Evolutionary conservation across 805 yeast genomes (phyloP).

Genomic region (Zygotorulaspora danielsina): DNA sequence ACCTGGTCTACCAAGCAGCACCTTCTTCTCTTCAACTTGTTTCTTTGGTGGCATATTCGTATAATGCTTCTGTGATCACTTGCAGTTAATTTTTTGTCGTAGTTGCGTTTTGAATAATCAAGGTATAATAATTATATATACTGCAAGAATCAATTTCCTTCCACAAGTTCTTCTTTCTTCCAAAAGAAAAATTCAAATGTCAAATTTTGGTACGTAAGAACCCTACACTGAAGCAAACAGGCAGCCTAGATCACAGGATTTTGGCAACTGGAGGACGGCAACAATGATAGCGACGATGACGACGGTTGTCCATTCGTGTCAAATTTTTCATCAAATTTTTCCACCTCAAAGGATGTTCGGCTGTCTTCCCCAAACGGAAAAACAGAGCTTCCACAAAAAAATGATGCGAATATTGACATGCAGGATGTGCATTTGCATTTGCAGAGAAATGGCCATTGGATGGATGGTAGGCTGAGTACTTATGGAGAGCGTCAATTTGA

Average conservation of each 20-base stretch:
- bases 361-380: neutral
- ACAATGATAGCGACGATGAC: too few species aligned
- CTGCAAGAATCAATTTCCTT: neutral
- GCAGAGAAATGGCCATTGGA: neutral
- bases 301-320: neutral
- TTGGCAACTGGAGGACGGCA: too few species aligned
- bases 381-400: conserved; percentile 2
- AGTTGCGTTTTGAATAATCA: neutral
- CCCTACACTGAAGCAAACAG: neutral
- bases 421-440: too few species aligned
- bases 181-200: neutral
- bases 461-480: neutral
- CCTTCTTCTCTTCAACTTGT: conserved; percentile 52
- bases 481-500: neutral
- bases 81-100: neutral
- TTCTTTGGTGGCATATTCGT: conserved; percentile 39
- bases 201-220: neutral
- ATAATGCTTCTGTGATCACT: conserved; percentile 1
- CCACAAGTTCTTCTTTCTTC: too few species aligned
- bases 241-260: neutral
- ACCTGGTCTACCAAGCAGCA: conserved; percentile 81
- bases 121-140: neutral
- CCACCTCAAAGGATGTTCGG: conserved; percentile 1
- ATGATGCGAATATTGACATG: neutral
- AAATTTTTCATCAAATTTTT: conserved; percentile 2